Evolutionary conservation across 2,329 filamentous ascomycete species (phyloP), one percentile per base, ranked within the genome.

Genomic region (Juglanconis oblonga): DNA sequence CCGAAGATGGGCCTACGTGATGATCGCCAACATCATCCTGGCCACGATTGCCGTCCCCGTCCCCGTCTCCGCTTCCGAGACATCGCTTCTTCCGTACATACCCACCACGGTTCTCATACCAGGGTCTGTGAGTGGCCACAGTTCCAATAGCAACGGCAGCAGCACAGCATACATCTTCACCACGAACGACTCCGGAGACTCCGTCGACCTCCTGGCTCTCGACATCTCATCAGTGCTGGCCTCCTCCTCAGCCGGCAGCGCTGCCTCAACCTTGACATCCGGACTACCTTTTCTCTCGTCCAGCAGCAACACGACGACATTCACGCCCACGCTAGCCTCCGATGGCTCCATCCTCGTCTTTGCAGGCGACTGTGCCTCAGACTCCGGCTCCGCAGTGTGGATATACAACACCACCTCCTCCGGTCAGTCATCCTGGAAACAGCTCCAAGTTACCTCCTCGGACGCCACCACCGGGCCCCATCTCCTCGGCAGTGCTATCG

Each of bases 321-420:
- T 92, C 68, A 81, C 87, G 6, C 86, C 92, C 0, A 79, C 87
- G 0, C 79, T 92, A 36, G 85, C 89, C 51, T 76, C 82, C 48
- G 80, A 85, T 68, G 91, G 91, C 14, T 84, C 87, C 10, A 81
- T 97, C 33, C 82, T 86, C 3, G 86, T 95, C 1, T 89, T 92
- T 58, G 80, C 87, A 0, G 93, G 94, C 2, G 81, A 88, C 64
- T 97, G 94, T 69, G 76, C 82, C 1, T 74, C 77, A 35, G 75
- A 80, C 2, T 77, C 75, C 4, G 75, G 73, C 42, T 81, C 84
- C 11, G 73, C 81, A 38, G 69, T 96, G 58, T 97, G 91, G 91
- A 84, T 77, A 29, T 93, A 88, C 66, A 78, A 77, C 8, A 78
- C 83, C 2, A 49, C 71, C 73, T 54, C 68, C 64, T 3, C 67